Percentiles rank a stretch among this genome's conserved stretches.
These are phyloP conservation scores for Pontederia paniculata DNA, from an alignment of 176 grass and related monocot genomes.

Conservation along the genomic window DNA sequence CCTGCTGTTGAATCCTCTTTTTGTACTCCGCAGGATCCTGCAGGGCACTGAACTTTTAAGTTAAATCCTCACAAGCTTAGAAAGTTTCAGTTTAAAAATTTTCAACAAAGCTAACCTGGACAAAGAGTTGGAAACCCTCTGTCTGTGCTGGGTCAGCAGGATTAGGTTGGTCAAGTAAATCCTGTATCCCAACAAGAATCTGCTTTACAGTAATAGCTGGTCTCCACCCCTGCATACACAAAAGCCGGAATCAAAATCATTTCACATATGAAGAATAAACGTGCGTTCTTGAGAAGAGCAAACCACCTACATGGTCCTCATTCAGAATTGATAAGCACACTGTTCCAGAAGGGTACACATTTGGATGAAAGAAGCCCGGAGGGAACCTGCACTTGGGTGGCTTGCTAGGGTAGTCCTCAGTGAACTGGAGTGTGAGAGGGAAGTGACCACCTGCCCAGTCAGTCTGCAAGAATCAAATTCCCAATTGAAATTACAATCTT, in stretches of 20 bases:
- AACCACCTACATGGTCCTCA: not conserved
- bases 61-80: not conserved
- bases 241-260: not conserved
- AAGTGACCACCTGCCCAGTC: conserved; percentile 8
- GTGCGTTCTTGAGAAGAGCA: not conserved
- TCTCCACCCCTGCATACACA: conserved; percentile 6
- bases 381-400: conserved; percentile 9
- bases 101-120: not conserved
- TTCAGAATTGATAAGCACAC: conserved; percentile 10
- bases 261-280: not conserved
- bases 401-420: conserved; percentile 10
- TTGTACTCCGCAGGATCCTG: conserved; percentile 3
- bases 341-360: conserved; percentile 11
- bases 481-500: not conserved
- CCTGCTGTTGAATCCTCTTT: conserved; percentile 6
- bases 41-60: not conserved
- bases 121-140: conserved; percentile 10
- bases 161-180: conserved; percentile 14
- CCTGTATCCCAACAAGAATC: conserved; percentile 14
- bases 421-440: conserved; percentile 3
- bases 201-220: conserved; percentile 15
- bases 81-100: not conserved
- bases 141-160: conserved; percentile 9
- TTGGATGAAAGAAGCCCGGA: conserved; percentile 8
- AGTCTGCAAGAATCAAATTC: not conserved